These are phyloP conservation scores for Fusarium anguioides DNA, from an alignment of 2,329 filamentous ascomycete genomes.

Conservation along the genomic window DNA sequence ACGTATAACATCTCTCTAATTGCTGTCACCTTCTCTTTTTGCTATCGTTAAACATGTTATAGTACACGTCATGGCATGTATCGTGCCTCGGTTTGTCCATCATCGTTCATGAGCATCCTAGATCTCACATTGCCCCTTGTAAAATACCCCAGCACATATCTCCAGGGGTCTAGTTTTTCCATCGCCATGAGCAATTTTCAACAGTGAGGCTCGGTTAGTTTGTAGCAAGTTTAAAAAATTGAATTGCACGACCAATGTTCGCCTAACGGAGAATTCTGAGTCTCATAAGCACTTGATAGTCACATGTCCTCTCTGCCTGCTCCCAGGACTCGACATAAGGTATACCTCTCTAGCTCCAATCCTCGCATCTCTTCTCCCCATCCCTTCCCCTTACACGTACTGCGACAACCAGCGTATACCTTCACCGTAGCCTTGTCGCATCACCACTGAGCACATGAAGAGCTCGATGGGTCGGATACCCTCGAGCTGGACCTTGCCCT, in stretches of 20 bases:
- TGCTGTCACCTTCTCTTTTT: constrained; percentile 6
- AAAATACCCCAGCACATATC: constrained; percentile 19
- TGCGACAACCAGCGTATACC: constrained; percentile 92
- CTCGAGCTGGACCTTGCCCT: constrained; percentile 93
- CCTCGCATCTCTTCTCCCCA: constrained; percentile 6
- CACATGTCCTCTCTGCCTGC: constrained; percentile 32
- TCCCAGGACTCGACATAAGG: constrained; percentile 30
- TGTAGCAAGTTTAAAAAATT: constrained; percentile 37
- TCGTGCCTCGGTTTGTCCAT: neutral
- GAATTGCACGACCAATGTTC: constrained; percentile 51
- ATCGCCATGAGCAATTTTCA: constrained; percentile 9
- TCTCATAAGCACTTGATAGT: constrained; percentile 48
- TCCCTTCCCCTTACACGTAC: constrained; percentile 75
- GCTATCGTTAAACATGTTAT: neutral
- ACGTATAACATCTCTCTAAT: neutral
- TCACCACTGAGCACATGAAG: constrained; percentile 99
- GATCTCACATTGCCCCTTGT: constrained; percentile 21
- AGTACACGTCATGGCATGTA: constrained; percentile 17
- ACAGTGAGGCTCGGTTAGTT: neutral
- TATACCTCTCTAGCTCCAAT: constrained; percentile 32
- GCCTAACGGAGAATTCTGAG: constrained; percentile 52
- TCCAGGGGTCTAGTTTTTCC: constrained; percentile 21
- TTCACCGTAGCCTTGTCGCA: constrained; percentile 95
- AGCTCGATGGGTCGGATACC: constrained; percentile 95
- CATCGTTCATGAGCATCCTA: constrained; percentile 18